These are phyloP conservation scores for Plasmopara halstedii DNA, from an alignment of 352 stramenopile genomes.

Conservation along the genomic window DNA sequence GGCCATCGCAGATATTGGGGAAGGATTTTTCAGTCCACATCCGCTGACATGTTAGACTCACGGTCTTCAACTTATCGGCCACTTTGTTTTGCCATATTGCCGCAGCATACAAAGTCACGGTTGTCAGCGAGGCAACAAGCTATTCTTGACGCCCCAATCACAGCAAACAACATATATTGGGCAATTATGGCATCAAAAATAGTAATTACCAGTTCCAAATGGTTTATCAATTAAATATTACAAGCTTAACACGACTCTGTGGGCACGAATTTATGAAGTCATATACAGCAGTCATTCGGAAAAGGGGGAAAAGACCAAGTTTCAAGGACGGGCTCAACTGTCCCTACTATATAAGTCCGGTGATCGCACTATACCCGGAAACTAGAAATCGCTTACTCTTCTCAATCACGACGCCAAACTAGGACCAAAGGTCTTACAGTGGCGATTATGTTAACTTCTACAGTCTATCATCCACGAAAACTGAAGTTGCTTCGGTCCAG, in stretches of 20 bases:
- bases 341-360: slow-evolving; percentile 4
- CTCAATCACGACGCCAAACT: slow-evolving; percentile 8
- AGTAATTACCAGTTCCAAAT: slow-evolving; percentile 3
- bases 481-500: slow-evolving; percentile 4
- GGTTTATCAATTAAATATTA: slow-evolving; percentile 12
- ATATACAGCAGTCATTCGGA: slow-evolving; percentile 2
- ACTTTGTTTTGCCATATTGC: background rate
- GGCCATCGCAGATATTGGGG: slow-evolving; percentile 3
- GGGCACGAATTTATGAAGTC: slow-evolving; percentile 8
- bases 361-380: slow-evolving; percentile 1
- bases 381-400: slow-evolving; percentile 7
- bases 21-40: slow-evolving; percentile 6
- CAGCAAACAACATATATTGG: slow-evolving; percentile 9
- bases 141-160: slow-evolving; percentile 1
- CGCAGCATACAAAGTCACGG: background rate
- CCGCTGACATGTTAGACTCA: background rate
- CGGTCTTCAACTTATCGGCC: background rate
- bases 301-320: slow-evolving; percentile 10
- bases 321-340: slow-evolving; percentile 4
- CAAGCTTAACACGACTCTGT: background rate
- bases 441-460: background rate
- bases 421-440: background rate
- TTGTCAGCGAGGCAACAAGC: background rate
- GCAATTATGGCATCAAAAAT: slow-evolving; percentile 9
- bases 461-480: slow-evolving; percentile 7